phyloP scores from a whole-genome alignment of 345 rosid species.

The Laguncularia racemosa region DNA sequence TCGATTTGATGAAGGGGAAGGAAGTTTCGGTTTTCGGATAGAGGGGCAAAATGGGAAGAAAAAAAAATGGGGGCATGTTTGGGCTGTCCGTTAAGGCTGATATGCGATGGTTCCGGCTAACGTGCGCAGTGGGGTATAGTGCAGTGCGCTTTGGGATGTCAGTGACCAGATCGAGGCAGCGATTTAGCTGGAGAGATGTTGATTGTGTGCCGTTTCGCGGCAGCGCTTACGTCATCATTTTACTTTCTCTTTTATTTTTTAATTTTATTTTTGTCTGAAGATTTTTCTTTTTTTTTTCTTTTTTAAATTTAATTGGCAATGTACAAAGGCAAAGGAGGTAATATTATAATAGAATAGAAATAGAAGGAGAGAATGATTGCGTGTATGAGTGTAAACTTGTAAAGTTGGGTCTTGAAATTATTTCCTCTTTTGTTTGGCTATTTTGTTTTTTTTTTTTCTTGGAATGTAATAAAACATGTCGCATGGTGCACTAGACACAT shows the following conservation, averaged over 20 bases:
- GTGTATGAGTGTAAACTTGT: too few species aligned
- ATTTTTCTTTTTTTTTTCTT: background rate
- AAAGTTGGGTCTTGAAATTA: too few species aligned
- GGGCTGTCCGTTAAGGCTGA: background rate
- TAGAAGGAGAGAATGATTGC: too few species aligned
- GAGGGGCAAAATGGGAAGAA: background rate
- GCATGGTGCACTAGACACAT: too few species aligned
- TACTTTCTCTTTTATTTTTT: background rate
- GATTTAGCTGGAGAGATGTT: constrained; percentile 7
- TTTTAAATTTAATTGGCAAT: background rate
- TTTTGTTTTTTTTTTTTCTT: too few species aligned
- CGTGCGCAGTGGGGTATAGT: background rate
- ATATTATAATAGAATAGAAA: too few species aligned
- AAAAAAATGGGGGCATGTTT: background rate
- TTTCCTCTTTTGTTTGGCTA: too few species aligned
- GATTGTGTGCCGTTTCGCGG: constrained; percentile 5
- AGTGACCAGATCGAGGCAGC: background rate
- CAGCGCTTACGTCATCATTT: constrained; percentile 6
- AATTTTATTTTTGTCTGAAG: background rate
- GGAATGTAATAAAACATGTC: too few species aligned
- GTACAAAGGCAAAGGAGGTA: too few species aligned
- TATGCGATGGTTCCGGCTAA: too few species aligned
- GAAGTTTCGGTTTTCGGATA: constrained; percentile 11
- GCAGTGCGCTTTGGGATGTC: background rate
- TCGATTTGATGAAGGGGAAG: constrained; percentile 9